A percentile compares a stretch with the other conserved stretches of the same genome.
Conservation (phyloP, 257 asterid genomes). For the Nicotiana noctiflora region DNA sequence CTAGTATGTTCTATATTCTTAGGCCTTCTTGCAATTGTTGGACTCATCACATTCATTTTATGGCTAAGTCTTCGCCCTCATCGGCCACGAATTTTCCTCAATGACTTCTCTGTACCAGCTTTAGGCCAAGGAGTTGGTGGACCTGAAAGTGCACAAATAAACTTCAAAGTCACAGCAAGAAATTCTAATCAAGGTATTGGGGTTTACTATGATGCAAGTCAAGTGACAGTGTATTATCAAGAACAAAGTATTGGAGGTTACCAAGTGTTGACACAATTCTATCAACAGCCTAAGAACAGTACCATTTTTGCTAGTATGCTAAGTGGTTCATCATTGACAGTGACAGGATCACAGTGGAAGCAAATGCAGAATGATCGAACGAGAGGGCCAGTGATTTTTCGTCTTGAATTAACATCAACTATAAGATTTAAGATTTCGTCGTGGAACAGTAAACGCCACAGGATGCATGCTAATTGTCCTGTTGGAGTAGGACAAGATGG, state of each 20-base stretch:
- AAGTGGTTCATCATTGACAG: conserved; percentile 43
- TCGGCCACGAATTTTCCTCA: conserved; percentile 67
- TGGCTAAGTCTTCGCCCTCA: conserved; percentile 94
- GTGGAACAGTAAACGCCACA: conserved; percentile 68
- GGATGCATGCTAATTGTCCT: conserved; percentile 59
- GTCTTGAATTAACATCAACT: conserved; percentile 42
- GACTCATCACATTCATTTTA: conserved; percentile 64
- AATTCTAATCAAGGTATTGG: conserved; percentile 65
- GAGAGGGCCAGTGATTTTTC: conserved; percentile 46
- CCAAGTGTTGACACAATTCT: conserved; percentile 39
- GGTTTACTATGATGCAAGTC: conserved; percentile 48
- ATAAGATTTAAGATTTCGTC: conserved; percentile 73
- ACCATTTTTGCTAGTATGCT: conserved; percentile 39
- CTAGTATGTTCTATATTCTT: conserved; percentile 61
- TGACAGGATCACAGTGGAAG: conserved; percentile 38
- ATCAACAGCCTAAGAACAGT: conserved; percentile 69
- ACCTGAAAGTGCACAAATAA: conserved; percentile 29
- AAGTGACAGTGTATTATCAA: conserved; percentile 31
- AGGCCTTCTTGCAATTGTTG: conserved; percentile 50
- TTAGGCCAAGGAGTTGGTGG: conserved; percentile 27
- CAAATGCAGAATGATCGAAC: conserved; percentile 31
- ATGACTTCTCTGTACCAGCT: conserved; percentile 50
- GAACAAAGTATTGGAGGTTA: conserved; percentile 36
- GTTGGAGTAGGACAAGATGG: conserved; percentile 86
- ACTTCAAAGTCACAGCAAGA: conserved; percentile 61